Conservation (phyloP, 768 basidiomycete genomes). For the Amanita muscaria region DNA sequence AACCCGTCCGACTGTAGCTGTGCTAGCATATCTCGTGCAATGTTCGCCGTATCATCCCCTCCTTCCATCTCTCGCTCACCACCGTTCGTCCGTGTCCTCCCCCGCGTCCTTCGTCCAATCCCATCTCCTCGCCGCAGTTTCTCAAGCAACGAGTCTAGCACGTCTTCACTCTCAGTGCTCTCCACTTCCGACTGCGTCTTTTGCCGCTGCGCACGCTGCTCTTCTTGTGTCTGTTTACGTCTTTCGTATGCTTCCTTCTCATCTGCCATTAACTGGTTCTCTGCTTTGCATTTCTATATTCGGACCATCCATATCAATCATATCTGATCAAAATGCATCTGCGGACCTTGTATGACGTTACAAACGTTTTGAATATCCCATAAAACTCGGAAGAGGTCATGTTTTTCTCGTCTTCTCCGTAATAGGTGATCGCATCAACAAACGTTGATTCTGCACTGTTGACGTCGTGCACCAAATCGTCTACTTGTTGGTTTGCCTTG, state of each 20-base stretch:
- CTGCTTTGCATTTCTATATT: slow-evolving; percentile 70
- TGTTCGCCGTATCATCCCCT: slow-evolving; percentile 40
- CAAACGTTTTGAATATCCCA: slow-evolving; percentile 94
- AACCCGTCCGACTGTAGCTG: slow-evolving; percentile 67
- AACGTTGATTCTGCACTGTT: slow-evolving; percentile 79
- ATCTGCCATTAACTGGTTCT: slow-evolving; percentile 69
- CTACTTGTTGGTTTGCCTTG: slow-evolving; percentile 64
- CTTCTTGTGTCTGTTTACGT: slow-evolving; percentile 60
- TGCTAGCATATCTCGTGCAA: slow-evolving; percentile 71
- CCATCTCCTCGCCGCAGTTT: slow-evolving; percentile 65
- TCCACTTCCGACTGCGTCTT: slow-evolving; percentile 34
- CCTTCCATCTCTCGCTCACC: slow-evolving; percentile 24
- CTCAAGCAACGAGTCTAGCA: slow-evolving; percentile 64
- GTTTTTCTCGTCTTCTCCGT: slow-evolving; percentile 87
- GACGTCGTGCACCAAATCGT: slow-evolving; percentile 81
- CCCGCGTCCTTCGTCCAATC: slow-evolving; percentile 46
- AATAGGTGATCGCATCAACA: slow-evolving; percentile 80
- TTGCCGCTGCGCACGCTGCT: slow-evolving; percentile 46
- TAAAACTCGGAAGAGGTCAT: slow-evolving; percentile 90
- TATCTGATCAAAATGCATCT: neutral
- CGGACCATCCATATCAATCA: neutral
- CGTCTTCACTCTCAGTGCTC: slow-evolving; percentile 44
- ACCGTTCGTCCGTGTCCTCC: slow-evolving; percentile 34
- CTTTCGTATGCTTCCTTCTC: slow-evolving; percentile 60
- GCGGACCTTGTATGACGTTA: slow-evolving; percentile 81